Conservation (phyloP, 1,284 basidiomycete species). For the Exobasidium rhododendri region DNA sequence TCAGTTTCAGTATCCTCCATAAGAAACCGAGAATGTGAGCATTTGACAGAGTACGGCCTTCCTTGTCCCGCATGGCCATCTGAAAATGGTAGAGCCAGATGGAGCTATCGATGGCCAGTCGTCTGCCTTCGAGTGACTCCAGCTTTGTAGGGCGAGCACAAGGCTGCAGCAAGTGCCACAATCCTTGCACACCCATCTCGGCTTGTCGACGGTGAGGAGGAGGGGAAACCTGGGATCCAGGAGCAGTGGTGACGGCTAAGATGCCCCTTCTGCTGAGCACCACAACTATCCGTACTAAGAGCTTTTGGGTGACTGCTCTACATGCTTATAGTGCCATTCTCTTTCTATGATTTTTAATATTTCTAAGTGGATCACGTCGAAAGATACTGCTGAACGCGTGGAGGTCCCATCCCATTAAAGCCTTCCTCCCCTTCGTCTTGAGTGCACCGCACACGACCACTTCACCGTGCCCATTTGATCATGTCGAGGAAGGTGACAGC, state of each 20-base stretch:
- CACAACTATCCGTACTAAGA: neutral
- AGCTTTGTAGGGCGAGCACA: constrained; percentile 54
- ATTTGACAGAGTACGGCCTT: constrained; percentile 83
- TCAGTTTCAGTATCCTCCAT: constrained; percentile 78
- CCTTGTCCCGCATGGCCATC: constrained; percentile 97
- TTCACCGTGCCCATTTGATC: too few relatives aligned
- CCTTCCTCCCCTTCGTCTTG: too few relatives aligned
- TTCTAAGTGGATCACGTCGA: too few relatives aligned
- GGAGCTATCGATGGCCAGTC: constrained; percentile 78
- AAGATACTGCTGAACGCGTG: too few relatives aligned
- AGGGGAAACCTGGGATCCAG: too few relatives aligned
- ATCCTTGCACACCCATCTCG: constrained; percentile 52
- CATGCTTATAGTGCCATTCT: too few relatives aligned
- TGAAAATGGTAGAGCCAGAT: constrained; percentile 84
- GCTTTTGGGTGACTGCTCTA: neutral
- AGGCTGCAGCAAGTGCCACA: constrained; percentile 54
- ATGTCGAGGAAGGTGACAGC: constrained; percentile 12
- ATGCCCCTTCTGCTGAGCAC: too few relatives aligned
- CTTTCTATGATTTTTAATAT: too few relatives aligned
- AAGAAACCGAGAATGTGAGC: constrained; percentile 90
- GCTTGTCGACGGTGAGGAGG: too few relatives aligned
- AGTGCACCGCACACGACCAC: too few relatives aligned
- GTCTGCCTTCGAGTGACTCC: constrained; percentile 53
- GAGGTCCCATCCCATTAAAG: too few relatives aligned
- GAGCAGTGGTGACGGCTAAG: too few relatives aligned